These are phyloP conservation scores for Fragaria vesca DNA, from an alignment of 306 rosid genomes.

Conservation along the genomic window DNA sequence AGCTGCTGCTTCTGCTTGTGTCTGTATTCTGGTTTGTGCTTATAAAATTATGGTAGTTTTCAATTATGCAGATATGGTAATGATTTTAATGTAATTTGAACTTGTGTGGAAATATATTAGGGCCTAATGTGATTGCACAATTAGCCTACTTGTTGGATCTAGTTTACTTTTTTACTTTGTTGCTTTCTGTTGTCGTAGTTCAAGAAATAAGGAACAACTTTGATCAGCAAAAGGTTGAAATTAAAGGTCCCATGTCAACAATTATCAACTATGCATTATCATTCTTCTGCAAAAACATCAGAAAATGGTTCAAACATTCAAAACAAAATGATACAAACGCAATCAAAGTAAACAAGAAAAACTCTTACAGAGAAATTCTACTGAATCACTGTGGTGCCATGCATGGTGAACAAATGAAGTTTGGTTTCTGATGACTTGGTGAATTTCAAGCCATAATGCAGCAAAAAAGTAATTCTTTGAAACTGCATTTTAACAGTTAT, in stretches of 20 bases:
- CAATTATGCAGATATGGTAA: slow-evolving; percentile 5
- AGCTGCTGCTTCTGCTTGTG: slow-evolving; percentile 9
- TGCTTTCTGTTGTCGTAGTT: neutral
- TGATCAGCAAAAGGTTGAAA: slow-evolving; percentile 4
- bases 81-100: slow-evolving; percentile 28
- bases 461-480: neutral
- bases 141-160: neutral
- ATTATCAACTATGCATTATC: slow-evolving; percentile 6
- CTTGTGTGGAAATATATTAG: neutral
- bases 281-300: neutral
- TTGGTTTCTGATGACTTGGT: neutral
- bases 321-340: neutral
- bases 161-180: slow-evolving; percentile 9
- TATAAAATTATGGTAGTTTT: neutral
- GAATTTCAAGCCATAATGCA: neutral
- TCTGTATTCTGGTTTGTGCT: neutral
- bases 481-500: neutral
- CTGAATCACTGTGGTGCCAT: neutral
- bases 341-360: neutral
- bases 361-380: neutral
- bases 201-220: neutral
- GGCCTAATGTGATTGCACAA: neutral
- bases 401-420: neutral
- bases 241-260: slow-evolving; percentile 16
- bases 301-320: neutral